Evolutionary conservation across 2,329 filamentous ascomycete genomes (phyloP).

Genomic region (Fusarium continuum): DNA sequence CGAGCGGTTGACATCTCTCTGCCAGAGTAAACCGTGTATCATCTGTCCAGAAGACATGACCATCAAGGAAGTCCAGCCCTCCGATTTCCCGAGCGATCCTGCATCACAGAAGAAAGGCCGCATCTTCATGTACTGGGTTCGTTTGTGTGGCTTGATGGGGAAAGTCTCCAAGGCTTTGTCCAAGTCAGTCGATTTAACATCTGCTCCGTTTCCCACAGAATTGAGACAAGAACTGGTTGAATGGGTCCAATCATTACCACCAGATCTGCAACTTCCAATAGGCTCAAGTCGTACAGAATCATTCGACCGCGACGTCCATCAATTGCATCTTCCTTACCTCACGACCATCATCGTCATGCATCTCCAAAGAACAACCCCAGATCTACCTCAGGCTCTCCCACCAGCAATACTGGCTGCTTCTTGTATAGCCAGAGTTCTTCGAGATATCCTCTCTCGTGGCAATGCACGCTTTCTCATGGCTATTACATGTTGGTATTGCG

Average conservation of each 20-base stretch:
- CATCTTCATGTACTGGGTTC: conserved; percentile 55
- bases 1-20: conserved; percentile 49
- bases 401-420: conserved; percentile 33
- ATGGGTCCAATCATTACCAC: conserved; percentile 26
- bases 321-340: conserved; percentile 54
- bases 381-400: conserved; percentile 44
- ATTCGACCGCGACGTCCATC: conserved; percentile 54
- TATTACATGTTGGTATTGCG: conserved; percentile 55
- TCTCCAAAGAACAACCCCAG: conserved; percentile 48
- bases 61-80: conserved; percentile 49
- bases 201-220: conserved; percentile 15
- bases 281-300: conserved; percentile 33
- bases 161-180: conserved; percentile 51
- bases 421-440: conserved; percentile 39
- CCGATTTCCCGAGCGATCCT: conserved; percentile 51
- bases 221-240: conserved; percentile 30
- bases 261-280: conserved; percentile 31
- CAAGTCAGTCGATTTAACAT: conserved; percentile 6
- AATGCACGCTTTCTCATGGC: conserved; percentile 53
- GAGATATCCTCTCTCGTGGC: conserved; percentile 51
- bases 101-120: conserved; percentile 48
- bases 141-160: conserved; percentile 53
- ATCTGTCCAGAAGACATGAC: conserved; percentile 55
- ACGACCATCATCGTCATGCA: conserved; percentile 54
- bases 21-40: conserved; percentile 55